Evolutionary conservation across 306 rosid genomes (phyloP).

Genomic region (Mimosa pudica): DNA sequence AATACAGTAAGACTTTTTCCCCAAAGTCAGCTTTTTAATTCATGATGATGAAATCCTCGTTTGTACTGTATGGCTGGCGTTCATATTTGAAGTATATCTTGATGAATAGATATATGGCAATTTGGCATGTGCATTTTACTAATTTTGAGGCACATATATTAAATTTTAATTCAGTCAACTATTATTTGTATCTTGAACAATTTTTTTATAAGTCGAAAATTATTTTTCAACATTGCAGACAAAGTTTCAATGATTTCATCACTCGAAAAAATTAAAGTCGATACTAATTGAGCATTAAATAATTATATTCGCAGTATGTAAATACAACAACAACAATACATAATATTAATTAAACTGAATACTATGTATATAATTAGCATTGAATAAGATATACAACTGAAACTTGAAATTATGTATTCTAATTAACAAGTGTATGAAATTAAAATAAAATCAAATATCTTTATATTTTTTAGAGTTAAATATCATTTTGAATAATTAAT

Average conservation of each 20-base stretch:
- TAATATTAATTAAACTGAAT: no score
- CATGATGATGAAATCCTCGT: neutral
- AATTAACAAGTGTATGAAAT: no score
- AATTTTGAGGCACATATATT: neutral
- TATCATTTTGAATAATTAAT: no score
- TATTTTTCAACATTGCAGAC: neutral
- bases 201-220: neutral
- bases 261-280: neutral
- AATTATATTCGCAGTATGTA: no score
- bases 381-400: no score
- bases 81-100: neutral
- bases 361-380: no score
- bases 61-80: neutral
- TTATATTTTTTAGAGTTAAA: no score
- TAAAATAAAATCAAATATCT: no score
- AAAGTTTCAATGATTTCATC: no score
- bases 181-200: neutral
- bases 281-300: neutral
- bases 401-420: no score
- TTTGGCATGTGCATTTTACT: neutral
- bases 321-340: neutral
- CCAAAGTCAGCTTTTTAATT: neutral
- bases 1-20: neutral
- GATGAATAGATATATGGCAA: neutral
- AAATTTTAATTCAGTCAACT: neutral